phyloP scores from a whole-genome alignment of 192 early-diverging fungal species.

The Paraglomus brasilianum region DNA sequence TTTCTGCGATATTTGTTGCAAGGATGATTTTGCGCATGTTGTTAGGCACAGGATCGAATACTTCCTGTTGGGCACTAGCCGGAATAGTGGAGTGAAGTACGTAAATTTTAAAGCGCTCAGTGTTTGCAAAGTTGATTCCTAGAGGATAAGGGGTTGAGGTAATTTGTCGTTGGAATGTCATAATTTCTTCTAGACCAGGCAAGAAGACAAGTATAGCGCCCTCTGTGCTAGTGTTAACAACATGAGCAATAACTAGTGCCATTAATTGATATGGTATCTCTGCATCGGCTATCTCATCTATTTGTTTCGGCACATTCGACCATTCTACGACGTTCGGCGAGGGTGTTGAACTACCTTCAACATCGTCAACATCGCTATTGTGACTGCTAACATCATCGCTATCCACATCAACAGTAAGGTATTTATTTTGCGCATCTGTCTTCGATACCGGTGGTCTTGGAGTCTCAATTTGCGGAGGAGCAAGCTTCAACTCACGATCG shows the following conservation, averaged over 20 bases:
- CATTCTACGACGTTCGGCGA: slow-evolving; percentile 32
- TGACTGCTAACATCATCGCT: slow-evolving; percentile 18
- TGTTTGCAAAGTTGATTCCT: slow-evolving; percentile 48
- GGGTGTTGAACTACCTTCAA: slow-evolving; percentile 23
- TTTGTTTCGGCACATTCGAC: slow-evolving; percentile 37
- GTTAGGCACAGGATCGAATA: slow-evolving; percentile 52
- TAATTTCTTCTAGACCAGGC: slow-evolving; percentile 66
- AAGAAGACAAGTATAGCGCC: slow-evolving; percentile 80
- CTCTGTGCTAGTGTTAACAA: slow-evolving; percentile 37
- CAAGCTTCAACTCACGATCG: slow-evolving; percentile 43
- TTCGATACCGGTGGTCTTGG: slow-evolving; percentile 12
- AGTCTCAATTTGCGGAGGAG: slow-evolving; percentile 30
- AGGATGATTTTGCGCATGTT: slow-evolving; percentile 65
- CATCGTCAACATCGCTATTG: slow-evolving; percentile 41
- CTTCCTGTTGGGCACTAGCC: slow-evolving; percentile 57
- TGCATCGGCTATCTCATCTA: slow-evolving; percentile 42
- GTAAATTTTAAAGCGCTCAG: slow-evolving; percentile 45
- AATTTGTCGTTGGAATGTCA: slow-evolving; percentile 42
- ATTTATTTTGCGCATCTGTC: background rate
- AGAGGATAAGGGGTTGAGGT: slow-evolving; percentile 46
- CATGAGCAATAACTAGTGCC: slow-evolving; percentile 42
- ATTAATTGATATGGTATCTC: slow-evolving; percentile 44
- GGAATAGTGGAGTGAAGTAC: slow-evolving; percentile 65
- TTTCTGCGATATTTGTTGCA: slow-evolving; percentile 74
- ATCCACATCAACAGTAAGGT: slow-evolving; percentile 3